Evolutionary conservation across 2,329 filamentous ascomycete species (phyloP), one percentile per base, ranked within the genome.

Genomic region (Pseudogymnoascus verrucosus): DNA sequence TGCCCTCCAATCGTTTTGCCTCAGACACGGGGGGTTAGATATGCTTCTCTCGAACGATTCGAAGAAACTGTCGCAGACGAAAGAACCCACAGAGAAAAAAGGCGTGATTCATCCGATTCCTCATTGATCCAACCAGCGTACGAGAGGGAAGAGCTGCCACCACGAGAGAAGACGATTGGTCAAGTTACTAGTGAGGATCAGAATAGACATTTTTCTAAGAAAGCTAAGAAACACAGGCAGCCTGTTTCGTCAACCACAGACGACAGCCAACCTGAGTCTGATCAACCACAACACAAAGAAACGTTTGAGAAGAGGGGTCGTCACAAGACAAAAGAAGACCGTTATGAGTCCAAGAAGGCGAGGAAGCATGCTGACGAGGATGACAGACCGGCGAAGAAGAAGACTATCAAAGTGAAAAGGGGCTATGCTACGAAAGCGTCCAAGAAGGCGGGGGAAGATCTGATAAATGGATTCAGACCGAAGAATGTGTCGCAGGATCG

Each of bases 391-490:
- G 69, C 62, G 37, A 64, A 61, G 39, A 31, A 10, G 11, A 65
- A 44, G 36, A 44, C 10, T 8, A 51, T 62, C 19, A 62, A 37
- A 51, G 34, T 57, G 23, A 68, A 64, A 14, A 60, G 23, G 39
- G 63, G 65, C 7, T 67, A 69, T 23, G 63, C 54, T 6, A 63
- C 60, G 34, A 71, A 67, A 62, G 62, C 65, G 23, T 65, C 64
- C 28, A 72, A 66, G 44, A 70, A 66, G 63, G 66, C 66, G 10
- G 67, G 70, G 12, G 77, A 77, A 62, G 79, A 82, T 42, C 75
- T 87, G 6, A 80, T 86, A 72, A 73, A 78, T 5, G 80, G 80
- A 19, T 89, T 88, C 66, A 75, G 75, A 11, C 86, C 85, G 0
- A 72, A 78, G 3, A 80, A 80, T 61, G 78, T 89, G 44, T 72